Conservation (phyloP, 2,329 filamentous ascomycete genomes). For the Coniosporium tulheliwenetii region DNA sequence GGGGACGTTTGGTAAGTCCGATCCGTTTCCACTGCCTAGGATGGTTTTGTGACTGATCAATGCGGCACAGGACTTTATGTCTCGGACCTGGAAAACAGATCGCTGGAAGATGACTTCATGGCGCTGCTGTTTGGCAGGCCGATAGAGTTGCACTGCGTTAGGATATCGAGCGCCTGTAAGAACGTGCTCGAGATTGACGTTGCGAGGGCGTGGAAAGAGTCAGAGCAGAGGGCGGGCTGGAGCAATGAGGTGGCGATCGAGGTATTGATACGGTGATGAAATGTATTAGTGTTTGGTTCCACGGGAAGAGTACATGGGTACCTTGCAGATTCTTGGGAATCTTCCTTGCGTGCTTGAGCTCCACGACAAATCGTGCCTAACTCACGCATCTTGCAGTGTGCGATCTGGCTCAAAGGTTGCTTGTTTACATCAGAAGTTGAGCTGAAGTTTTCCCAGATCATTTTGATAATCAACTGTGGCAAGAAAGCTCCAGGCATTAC, state of each 20-base stretch:
- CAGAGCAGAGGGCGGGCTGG: constrained; percentile 56
- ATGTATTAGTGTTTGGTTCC: too few relatives aligned
- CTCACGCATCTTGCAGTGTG: too few relatives aligned
- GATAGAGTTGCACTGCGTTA: constrained; percentile 52
- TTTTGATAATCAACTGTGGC: too few relatives aligned
- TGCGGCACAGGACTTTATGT: constrained; percentile 54
- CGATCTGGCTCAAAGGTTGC: too few relatives aligned
- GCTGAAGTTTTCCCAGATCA: too few relatives aligned
- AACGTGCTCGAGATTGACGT: constrained; percentile 65
- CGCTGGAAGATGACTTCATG: constrained; percentile 51
- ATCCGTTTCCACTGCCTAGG: background rate
- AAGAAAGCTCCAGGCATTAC: too few relatives aligned
- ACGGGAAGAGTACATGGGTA: too few relatives aligned
- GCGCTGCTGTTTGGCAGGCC: constrained; percentile 57
- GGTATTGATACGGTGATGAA: constrained; percentile 30
- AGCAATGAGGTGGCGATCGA: constrained; percentile 65
- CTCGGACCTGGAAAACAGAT: constrained; percentile 39
- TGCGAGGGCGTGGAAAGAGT: constrained; percentile 59
- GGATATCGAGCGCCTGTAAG: constrained; percentile 32
- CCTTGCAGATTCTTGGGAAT: too few relatives aligned
- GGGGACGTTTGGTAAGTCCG: constrained; percentile 47
- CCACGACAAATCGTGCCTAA: too few relatives aligned
- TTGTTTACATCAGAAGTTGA: too few relatives aligned
- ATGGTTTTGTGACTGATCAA: background rate
- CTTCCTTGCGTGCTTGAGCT: too few relatives aligned